Conservation (phyloP, 352 stramenopile species). For the Globisporangium recalcitrans region DNA sequence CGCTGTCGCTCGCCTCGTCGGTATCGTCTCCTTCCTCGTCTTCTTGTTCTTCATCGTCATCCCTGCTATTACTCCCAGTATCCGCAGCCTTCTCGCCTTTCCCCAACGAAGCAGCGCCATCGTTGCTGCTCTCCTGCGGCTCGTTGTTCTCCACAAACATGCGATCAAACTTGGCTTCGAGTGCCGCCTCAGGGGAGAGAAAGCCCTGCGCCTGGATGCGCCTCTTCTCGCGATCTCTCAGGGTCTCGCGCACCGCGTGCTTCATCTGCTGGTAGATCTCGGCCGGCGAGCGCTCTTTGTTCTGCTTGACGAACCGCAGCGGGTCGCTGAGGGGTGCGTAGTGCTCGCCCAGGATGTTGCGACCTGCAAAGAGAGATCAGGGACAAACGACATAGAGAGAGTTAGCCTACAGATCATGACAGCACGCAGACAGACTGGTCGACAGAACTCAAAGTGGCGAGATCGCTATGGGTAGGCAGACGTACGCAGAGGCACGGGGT, state of each 20-base stretch:
- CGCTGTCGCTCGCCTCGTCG: background rate
- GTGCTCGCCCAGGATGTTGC: slow-evolving; percentile 25
- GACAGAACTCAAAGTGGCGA: too few species aligned
- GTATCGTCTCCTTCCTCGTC: background rate
- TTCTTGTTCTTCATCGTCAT: background rate
- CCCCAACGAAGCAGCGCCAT: background rate
- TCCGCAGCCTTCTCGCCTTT: background rate
- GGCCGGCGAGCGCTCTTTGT: background rate
- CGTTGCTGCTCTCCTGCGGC: background rate
- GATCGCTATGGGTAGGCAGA: too few species aligned
- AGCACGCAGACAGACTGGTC: background rate
- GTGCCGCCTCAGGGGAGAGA: slow-evolving; percentile 2
- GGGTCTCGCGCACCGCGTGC: slow-evolving; percentile 15
- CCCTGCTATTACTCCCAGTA: too few species aligned
- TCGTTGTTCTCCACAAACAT: slow-evolving; percentile 12
- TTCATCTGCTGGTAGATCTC: slow-evolving; percentile 23
- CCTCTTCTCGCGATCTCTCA: slow-evolving; percentile 17
- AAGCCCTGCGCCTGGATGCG: slow-evolving; percentile 16
- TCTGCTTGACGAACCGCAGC: slow-evolving; percentile 13
- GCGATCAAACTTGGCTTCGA: slow-evolving; percentile 17
- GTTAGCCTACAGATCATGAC: background rate
- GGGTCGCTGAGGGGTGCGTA: slow-evolving; percentile 16
- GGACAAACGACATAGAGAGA: background rate
- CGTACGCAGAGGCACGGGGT: slow-evolving; percentile 23
- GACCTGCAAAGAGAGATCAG: slow-evolving; percentile 3